phyloP scores from a whole-genome alignment of 768 basidiomycete genomes.

The Rhodocollybia butyracea region DNA sequence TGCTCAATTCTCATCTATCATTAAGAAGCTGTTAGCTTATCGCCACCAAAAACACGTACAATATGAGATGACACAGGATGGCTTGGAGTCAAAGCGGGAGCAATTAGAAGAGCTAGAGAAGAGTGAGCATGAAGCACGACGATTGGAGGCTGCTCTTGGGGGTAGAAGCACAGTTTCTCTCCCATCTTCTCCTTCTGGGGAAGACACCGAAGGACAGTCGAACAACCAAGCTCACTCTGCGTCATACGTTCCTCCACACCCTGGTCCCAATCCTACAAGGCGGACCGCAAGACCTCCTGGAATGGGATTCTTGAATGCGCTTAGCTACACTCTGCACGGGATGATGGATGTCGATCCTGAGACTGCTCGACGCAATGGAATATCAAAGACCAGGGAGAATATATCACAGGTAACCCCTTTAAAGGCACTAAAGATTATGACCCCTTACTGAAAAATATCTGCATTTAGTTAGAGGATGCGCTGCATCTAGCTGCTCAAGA shows the following conservation, averaged over 20 bases:
- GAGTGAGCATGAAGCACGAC: constrained; percentile 85
- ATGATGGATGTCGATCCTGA: constrained; percentile 99
- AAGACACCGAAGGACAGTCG: constrained; percentile 27
- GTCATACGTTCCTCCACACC: constrained; percentile 68
- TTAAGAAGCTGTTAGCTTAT: constrained; percentile 90
- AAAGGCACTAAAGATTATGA: not conserved
- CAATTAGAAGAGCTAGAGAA: constrained; percentile 87
- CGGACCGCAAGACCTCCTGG: constrained; percentile 62
- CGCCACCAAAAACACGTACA: constrained; percentile 98
- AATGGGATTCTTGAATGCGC: constrained; percentile 84
- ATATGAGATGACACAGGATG: constrained; percentile 95
- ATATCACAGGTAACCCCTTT: constrained; percentile 82
- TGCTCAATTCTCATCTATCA: constrained; percentile 89
- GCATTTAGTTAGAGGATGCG: constrained; percentile 84
- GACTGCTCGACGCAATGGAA: constrained; percentile 87
- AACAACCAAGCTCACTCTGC: constrained; percentile 28
- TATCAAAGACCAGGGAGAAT: constrained; percentile 90
- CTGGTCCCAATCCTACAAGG: constrained; percentile 67
- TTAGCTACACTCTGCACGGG: constrained; percentile 92
- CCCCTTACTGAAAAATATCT: constrained; percentile 7
- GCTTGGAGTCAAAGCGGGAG: constrained; percentile 79
- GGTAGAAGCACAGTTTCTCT: constrained; percentile 36
- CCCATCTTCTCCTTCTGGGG: constrained; percentile 18
- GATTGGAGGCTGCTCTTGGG: constrained; percentile 85
- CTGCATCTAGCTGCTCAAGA: constrained; percentile 90